Conservation (phyloP, 257 asterid species). For the Solanum tacnaense region DNA sequence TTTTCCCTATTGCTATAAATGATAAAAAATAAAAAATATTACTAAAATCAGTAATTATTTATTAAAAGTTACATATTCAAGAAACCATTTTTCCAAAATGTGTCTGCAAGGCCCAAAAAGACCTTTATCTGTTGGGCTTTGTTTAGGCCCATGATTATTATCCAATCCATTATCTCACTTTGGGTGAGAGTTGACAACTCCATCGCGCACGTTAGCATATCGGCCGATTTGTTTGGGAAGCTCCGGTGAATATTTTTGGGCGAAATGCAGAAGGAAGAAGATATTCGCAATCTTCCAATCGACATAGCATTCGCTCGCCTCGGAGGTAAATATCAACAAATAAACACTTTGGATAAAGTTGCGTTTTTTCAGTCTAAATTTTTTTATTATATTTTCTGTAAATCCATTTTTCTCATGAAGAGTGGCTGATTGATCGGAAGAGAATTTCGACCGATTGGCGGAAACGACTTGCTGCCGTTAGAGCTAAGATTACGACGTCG, state of each 20-base stretch:
- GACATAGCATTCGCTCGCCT: constrained; percentile 92
- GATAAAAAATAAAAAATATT: background rate
- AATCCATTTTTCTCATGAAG: constrained; percentile 10
- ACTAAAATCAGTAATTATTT: background rate
- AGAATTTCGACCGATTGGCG: constrained; percentile 85
- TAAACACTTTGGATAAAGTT: background rate
- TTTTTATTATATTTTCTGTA: background rate
- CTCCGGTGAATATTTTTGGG: background rate
- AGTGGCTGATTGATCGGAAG: constrained; percentile 97
- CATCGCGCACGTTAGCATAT: constrained; percentile 1
- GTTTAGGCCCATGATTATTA: background rate
- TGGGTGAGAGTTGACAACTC: background rate
- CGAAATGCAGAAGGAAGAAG: constrained; percentile 60
- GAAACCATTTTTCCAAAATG: background rate
- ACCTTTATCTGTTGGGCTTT: background rate
- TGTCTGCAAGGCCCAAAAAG: background rate
- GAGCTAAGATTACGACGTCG: constrained; percentile 65
- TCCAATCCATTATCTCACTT: background rate
- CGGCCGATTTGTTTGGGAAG: background rate
- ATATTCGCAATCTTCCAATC: constrained; percentile 75
- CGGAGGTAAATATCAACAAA: constrained; percentile 44
- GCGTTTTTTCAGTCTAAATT: background rate
- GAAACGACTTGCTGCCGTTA: constrained; percentile 72
- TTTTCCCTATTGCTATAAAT: background rate
- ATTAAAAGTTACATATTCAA: no score